Conservation (phyloP, 2,329 filamentous ascomycete genomes). For the Amauroascus niger region DNA sequence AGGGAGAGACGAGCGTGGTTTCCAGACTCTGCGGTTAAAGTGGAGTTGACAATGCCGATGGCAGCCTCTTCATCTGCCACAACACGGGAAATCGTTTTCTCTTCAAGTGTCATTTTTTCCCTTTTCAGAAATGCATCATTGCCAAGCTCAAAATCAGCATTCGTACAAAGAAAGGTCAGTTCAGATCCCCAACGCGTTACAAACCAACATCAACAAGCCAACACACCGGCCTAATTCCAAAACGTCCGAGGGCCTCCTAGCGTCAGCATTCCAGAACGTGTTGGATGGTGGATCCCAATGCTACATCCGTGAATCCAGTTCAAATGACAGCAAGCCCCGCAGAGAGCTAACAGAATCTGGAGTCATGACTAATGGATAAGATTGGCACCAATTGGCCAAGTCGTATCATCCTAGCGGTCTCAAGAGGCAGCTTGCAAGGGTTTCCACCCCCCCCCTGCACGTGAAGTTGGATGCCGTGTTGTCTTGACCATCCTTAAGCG, state of each 20-base stretch:
- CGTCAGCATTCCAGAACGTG: background rate
- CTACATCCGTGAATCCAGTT: background rate
- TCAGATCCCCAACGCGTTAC: background rate
- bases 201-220: no score
- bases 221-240: no score
- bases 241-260: constrained; percentile 4
- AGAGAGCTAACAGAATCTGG: background rate
- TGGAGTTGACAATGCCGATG: background rate
- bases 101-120: constrained; percentile 3
- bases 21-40: background rate
- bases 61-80: constrained; percentile 4
- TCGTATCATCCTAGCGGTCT: background rate
- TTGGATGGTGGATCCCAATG: background rate
- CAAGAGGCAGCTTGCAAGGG: background rate
- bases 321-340: background rate
- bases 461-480: no score
- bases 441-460: background rate
- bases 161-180: background rate
- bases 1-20: constrained; percentile 28
- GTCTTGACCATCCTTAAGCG: no score
- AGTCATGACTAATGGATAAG: background rate
- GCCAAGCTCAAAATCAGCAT: background rate
- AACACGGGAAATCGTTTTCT: background rate
- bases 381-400: background rate
- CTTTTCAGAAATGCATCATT: background rate